Evolutionary conservation across 1,284 basidiomycete species (phyloP).

Genomic region (Phylloporus sp.): DNA sequence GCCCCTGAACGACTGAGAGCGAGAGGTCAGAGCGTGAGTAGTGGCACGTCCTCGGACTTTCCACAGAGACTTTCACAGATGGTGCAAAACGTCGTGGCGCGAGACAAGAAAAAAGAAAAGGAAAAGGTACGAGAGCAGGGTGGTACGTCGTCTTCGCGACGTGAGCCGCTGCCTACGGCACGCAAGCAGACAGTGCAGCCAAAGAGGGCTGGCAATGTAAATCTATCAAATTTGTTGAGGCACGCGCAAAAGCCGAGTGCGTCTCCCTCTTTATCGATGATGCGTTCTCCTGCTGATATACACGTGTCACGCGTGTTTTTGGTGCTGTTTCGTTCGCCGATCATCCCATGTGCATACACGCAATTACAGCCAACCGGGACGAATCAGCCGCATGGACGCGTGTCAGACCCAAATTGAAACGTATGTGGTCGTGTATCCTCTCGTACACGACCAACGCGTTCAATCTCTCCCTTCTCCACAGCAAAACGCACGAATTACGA

Average conservation of each 20-base stretch:
- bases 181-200: slow-evolving; percentile 23
- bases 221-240: slow-evolving; percentile 18
- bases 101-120: slow-evolving; percentile 9
- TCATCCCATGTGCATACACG: too few relatives aligned
- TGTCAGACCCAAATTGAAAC: slow-evolving; percentile 16
- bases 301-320: neutral
- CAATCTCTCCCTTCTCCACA: slow-evolving; percentile 7
- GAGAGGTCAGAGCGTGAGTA: slow-evolving; percentile 13
- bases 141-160: neutral
- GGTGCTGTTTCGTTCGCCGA: too few relatives aligned
- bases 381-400: slow-evolving; percentile 22
- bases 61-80: slow-evolving; percentile 21
- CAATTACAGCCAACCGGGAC: slow-evolving; percentile 12
- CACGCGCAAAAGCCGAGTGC: slow-evolving; percentile 24
- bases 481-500: slow-evolving; percentile 20
- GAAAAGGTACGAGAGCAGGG: neutral
- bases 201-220: slow-evolving; percentile 8
- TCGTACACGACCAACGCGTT: neutral
- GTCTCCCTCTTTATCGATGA: slow-evolving; percentile 2
- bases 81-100: slow-evolving; percentile 7
- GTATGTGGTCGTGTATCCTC: slow-evolving; percentile 16
- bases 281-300: neutral
- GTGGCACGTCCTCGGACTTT: slow-evolving; percentile 22
- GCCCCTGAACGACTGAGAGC: too few relatives aligned
- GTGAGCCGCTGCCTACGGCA: slow-evolving; percentile 12